phyloP scores from a whole-genome alignment of 2,329 filamentous ascomycete genomes.

The Fusarium sp. region DNA sequence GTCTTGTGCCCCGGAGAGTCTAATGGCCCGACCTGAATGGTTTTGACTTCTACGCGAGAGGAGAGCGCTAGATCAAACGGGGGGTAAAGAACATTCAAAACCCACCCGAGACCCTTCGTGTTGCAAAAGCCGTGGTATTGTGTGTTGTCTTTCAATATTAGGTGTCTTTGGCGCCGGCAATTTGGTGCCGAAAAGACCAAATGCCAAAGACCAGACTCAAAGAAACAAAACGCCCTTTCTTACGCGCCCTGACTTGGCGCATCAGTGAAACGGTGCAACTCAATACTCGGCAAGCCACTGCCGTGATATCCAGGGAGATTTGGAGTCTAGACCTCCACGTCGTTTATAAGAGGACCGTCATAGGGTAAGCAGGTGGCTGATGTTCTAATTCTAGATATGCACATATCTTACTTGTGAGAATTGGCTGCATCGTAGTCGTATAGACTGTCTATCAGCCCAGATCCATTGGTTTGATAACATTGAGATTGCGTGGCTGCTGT shows the following conservation, averaged over 20 bases:
- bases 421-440: background rate
- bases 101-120: conserved; percentile 25
- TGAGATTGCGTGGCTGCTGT: background rate
- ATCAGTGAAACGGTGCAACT: too few species aligned
- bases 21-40: conserved; percentile 29
- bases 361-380: background rate
- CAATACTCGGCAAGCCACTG: conserved; percentile 2
- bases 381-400: background rate
- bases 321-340: background rate
- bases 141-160: background rate
- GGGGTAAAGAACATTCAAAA: conserved; percentile 3
- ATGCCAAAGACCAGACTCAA: too few species aligned
- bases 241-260: conserved; percentile 3
- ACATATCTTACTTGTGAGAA: background rate
- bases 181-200: conserved; percentile 7
- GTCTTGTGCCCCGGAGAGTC: conserved; percentile 26
- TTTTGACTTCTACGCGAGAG: conserved; percentile 22
- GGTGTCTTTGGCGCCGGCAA: conserved; percentile 14
- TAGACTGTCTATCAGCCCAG: background rate
- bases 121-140: conserved; percentile 4
- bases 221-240: background rate
- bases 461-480: background rate
- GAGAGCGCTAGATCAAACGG: conserved; percentile 31
- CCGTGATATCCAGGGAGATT: conserved; percentile 6
- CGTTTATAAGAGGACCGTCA: background rate